phyloP scores from a whole-genome alignment of 1,284 basidiomycete species.

The Ustilago loliicola region DNA sequence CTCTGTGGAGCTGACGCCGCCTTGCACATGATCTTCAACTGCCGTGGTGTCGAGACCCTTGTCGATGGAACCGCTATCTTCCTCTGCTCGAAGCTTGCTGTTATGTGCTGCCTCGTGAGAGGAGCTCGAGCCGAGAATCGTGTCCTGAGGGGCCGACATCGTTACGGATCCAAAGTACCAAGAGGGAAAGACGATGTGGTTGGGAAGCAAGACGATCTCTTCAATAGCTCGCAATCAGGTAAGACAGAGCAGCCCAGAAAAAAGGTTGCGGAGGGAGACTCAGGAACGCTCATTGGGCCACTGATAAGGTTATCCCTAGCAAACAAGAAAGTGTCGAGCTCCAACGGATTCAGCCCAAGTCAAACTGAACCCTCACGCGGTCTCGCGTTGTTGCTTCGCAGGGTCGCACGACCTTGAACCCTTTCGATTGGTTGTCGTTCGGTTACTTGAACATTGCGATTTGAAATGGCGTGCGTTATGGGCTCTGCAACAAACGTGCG shows the following conservation, averaged over 20 bases:
- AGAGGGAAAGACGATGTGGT: slow-evolving; percentile 5
- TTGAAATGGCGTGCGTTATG: slow-evolving; percentile 37
- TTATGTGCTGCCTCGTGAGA: slow-evolving; percentile 32
- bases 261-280: neutral
- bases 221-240: neutral
- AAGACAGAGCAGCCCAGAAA: neutral
- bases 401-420: slow-evolving; percentile 11
- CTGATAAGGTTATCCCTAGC: slow-evolving; percentile 2
- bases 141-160: slow-evolving; percentile 17
- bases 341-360: slow-evolving; percentile 5
- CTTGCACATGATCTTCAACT: slow-evolving; percentile 10
- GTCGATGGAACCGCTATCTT: slow-evolving; percentile 27
- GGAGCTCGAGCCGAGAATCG: slow-evolving; percentile 7
- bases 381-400: neutral
- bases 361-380: slow-evolving; percentile 10
- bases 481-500: neutral
- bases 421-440: slow-evolving; percentile 18
- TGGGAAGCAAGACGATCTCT: neutral
- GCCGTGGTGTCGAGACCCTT: slow-evolving; percentile 15
- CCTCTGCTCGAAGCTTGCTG: slow-evolving; percentile 38
- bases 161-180: neutral
- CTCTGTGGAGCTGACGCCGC: slow-evolving; percentile 32
- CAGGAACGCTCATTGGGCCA: neutral
- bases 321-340: slow-evolving; percentile 2
- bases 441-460: slow-evolving; percentile 11